phyloP scores from a whole-genome alignment of 73 alveolate species.

The Breviolum minutum region DNA sequence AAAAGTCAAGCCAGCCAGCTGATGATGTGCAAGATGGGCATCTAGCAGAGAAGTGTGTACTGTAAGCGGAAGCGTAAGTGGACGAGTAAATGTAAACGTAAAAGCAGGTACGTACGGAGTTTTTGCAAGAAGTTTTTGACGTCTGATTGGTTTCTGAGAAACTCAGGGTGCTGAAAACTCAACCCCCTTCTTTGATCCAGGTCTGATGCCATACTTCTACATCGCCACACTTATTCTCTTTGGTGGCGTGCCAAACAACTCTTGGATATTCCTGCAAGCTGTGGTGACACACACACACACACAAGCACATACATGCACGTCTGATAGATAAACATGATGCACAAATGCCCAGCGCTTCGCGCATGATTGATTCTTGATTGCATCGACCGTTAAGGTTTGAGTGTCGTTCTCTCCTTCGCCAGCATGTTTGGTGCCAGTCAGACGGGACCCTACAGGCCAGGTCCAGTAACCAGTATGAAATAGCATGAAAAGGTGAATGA shows the following conservation, averaged over 20 bases:
- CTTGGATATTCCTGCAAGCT: too few relatives aligned
- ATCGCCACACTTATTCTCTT: not conserved
- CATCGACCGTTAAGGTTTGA: not conserved
- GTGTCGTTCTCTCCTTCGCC: slow-evolving; percentile 47
- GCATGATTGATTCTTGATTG: not conserved
- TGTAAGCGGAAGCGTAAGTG: too few relatives aligned
- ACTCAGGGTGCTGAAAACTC: too few relatives aligned
- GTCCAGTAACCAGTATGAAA: not conserved
- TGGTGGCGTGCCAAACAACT: not conserved
- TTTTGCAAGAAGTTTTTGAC: too few relatives aligned
- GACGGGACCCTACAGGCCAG: slow-evolving; percentile 53
- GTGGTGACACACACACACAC: too few relatives aligned
- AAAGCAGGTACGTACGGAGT: too few relatives aligned
- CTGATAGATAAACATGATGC: not conserved
- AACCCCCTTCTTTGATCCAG: not conserved
- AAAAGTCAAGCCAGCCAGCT: too few relatives aligned
- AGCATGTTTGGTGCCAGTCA: slow-evolving; percentile 77
- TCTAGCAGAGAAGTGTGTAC: too few relatives aligned
- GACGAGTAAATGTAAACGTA: too few relatives aligned
- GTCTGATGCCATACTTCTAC: slow-evolving; percentile 50
- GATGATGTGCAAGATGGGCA: too few relatives aligned
- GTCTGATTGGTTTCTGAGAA: too few relatives aligned
- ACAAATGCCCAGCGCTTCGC: not conserved
- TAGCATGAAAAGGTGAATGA: too few relatives aligned
- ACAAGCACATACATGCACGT: not conserved